These are phyloP conservation scores for Kwoniella botswanensis DNA, from an alignment of 768 basidiomycete species.

Conservation along the genomic window DNA sequence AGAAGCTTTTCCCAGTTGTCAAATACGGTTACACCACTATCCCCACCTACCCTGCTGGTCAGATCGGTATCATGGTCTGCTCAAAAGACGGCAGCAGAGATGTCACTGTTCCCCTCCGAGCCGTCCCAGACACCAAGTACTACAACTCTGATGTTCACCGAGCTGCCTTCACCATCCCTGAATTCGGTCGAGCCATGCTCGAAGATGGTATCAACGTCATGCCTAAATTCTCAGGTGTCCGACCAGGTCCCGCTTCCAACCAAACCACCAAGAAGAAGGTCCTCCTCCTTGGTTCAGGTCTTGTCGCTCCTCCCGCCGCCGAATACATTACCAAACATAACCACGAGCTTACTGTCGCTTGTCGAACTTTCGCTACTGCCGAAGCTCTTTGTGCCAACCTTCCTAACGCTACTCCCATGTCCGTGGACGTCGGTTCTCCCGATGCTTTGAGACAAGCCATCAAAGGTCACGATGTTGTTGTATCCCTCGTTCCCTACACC, in stretches of 20 bases:
- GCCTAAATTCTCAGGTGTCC: conserved; percentile 47
- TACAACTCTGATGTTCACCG: conserved; percentile 82
- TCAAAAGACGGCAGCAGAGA: conserved; percentile 74
- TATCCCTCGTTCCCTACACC: conserved; percentile 95
- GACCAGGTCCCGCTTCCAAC: conserved; percentile 37
- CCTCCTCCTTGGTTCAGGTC: conserved; percentile 90
- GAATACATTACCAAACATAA: conserved; percentile 86
- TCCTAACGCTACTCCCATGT: conserved; percentile 71
- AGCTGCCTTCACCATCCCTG: conserved; percentile 83
- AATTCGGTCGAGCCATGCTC: conserved; percentile 78
- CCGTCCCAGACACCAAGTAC: conserved; percentile 75
- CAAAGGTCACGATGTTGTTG: conserved; percentile 86
- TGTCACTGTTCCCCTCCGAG: conserved; percentile 73
- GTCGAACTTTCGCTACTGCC: conserved; percentile 81
- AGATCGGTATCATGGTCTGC: conserved; percentile 92
- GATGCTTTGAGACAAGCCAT: conserved; percentile 78
- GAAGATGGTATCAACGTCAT: conserved; percentile 72
- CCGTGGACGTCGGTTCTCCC: conserved; percentile 76
- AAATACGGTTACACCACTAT: conserved; percentile 96
- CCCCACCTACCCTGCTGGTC: conserved; percentile 97
- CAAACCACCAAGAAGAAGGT: conserved; percentile 64
- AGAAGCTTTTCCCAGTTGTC: conserved; percentile 74
- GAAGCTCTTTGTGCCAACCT: conserved; percentile 71
- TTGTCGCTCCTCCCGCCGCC: conserved; percentile 93
- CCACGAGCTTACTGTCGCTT: conserved; percentile 84